Evolutionary conservation across 441 rosid species (phyloP).

Genomic region (Jatropha podagrica): DNA sequence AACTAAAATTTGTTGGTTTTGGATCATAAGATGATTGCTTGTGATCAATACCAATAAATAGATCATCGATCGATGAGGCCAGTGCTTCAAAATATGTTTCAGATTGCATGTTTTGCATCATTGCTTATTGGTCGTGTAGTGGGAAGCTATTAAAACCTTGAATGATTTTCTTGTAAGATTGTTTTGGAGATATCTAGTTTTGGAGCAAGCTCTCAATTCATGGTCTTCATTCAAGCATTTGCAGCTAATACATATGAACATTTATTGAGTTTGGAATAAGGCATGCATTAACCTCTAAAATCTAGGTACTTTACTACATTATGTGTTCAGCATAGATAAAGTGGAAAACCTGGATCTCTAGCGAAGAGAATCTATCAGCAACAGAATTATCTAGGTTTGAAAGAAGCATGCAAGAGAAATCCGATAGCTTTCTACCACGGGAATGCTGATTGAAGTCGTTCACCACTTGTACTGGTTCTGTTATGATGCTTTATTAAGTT

Average conservation of each 20-base stretch:
- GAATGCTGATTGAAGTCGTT: constrained; percentile 15
- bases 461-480: background rate
- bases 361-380: background rate
- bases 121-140: constrained; percentile 10
- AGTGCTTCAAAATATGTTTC: constrained; percentile 10
- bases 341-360: background rate
- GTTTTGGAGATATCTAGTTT: constrained; percentile 7
- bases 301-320: background rate
- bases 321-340: background rate
- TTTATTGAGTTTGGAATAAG: background rate
- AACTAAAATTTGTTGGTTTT: background rate
- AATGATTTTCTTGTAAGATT: constrained; percentile 8
- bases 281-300: background rate
- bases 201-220: constrained; percentile 12
- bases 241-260: background rate
- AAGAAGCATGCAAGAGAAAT: background rate
- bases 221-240: constrained; percentile 15
- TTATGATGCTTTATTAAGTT: background rate
- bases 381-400: background rate
- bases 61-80: constrained; percentile 18
- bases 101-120: constrained; percentile 17
- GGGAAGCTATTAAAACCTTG: background rate
- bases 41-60: constrained; percentile 11
- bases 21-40: constrained; percentile 12
- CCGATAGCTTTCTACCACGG: background rate